Evolutionary conservation across 768 basidiomycete species (phyloP).

Genomic region (Mycena epipterygia): DNA sequence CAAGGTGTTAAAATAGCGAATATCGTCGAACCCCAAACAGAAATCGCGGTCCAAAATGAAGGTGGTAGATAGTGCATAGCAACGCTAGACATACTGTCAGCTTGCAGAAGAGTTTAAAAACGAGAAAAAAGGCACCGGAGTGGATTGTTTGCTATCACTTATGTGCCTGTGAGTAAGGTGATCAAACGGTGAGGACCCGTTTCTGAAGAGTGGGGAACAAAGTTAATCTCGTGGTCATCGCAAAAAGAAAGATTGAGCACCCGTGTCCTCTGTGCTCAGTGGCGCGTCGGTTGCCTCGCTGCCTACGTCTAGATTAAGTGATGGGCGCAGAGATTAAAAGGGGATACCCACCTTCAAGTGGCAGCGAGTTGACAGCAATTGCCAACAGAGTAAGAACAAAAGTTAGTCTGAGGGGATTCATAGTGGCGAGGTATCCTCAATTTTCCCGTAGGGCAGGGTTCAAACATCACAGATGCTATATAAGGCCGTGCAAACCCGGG

Average conservation of each 20-base stretch:
- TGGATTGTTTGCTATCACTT: not conserved
- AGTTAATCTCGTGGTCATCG: not conserved
- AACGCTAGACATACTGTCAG: conserved; percentile 7
- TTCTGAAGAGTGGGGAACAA: not conserved
- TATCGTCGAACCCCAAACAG: conserved; percentile 1
- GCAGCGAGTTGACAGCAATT: conserved; percentile 13
- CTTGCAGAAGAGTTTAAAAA: not conserved
- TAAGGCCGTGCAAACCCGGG: not conserved
- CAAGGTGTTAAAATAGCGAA: conserved; percentile 2
- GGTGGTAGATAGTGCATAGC: not conserved
- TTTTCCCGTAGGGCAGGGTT: not conserved
- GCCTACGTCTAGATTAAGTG: conserved; percentile 5
- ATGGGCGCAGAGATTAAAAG: not conserved
- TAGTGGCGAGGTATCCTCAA: not conserved
- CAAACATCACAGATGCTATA: conserved; percentile 2
- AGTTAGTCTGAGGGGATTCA: conserved; percentile 20
- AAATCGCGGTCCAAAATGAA: conserved; percentile 8
- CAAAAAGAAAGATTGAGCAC: not conserved
- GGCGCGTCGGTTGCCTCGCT: conserved; percentile 11
- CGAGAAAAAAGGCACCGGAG: not conserved
- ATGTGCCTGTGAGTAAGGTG: conserved; percentile 13
- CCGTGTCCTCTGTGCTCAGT: conserved; percentile 15
- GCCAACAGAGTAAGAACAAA: conserved; percentile 21
- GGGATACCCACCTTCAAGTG: conserved; percentile 17
- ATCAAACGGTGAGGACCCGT: conserved; percentile 13